These are phyloP conservation scores for Kokia cookei DNA, from an alignment of 441 rosid genomes.

Conservation along the genomic window DNA sequence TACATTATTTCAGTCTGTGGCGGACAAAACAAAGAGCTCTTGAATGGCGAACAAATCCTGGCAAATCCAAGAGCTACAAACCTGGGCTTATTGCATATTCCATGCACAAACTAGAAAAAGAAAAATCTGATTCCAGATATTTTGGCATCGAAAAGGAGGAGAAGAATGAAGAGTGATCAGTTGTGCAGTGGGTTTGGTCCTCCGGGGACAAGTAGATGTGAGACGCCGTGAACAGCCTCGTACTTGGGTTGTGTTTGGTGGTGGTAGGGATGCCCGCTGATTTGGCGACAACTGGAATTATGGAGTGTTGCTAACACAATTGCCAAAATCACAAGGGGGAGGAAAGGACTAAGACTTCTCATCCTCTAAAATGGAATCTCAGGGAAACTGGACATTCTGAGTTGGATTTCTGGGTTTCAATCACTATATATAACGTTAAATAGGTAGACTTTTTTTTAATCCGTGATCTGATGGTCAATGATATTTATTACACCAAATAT, in stretches of 20 bases:
- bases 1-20: background rate
- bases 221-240: no score
- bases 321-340: constrained; percentile 15
- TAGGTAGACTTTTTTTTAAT: background rate
- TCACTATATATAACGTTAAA: background rate
- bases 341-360: constrained; percentile 9
- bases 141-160: background rate
- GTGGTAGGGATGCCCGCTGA: no score
- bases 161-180: no score
- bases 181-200: no score
- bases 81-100: background rate
- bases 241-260: no score
- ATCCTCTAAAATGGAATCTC: constrained; percentile 4
- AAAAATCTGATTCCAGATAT: background rate
- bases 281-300: no score
- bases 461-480: no score
- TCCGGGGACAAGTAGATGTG: no score
- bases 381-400: background rate
- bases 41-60: background rate
- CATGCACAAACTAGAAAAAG: constrained; percentile 7
- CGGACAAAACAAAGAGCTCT: background rate
- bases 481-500: no score
- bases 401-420: background rate
- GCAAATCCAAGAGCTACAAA: background rate
- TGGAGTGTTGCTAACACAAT: background rate